Percentiles rank a stretch among this genome's conserved stretches.
phyloP scores from a whole-genome alignment of 106 monocot genomes.

The Dendrobium chrysotoxum region DNA sequence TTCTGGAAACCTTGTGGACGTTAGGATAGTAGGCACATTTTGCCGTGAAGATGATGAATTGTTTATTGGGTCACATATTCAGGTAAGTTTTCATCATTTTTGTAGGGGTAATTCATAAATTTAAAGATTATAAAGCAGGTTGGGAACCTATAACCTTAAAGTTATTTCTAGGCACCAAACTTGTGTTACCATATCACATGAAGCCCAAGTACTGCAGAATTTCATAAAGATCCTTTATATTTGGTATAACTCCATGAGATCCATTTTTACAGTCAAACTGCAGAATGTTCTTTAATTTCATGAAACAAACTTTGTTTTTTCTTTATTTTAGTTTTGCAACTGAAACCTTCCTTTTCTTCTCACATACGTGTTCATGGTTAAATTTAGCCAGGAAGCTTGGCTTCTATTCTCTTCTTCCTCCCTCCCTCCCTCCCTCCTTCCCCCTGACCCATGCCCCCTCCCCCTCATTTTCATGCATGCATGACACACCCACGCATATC shows the following conservation, averaged over 20 bases:
- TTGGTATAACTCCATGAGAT: neutral
- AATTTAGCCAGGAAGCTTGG: neutral
- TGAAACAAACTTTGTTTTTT: neutral
- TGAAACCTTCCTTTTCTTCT: neutral
- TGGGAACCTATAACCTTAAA: neutral
- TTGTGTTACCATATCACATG: neutral
- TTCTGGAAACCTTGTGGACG: conserved; percentile 82
- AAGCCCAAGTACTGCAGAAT: neutral
- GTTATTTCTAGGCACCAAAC: neutral
- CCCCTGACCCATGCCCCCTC: neutral
- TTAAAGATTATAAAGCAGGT: neutral
- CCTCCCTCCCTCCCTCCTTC: neutral
- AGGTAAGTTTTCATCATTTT: conserved; percentile 26
- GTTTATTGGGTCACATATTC: conserved; percentile 74
- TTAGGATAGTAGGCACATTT: conserved; percentile 69
- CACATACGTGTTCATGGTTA: neutral
- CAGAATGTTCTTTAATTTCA: neutral
- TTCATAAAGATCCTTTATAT: neutral
- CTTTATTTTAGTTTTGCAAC: neutral
- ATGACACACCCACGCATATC: neutral
- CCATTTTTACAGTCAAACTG: neutral
- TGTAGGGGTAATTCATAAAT: neutral
- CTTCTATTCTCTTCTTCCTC: neutral
- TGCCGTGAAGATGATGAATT: conserved; percentile 95
- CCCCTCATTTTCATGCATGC: neutral